Percentiles rank a stretch among this genome's conserved stretches.
These are phyloP conservation scores for Globisporangium abappressorium DNA, from an alignment of 352 stramenopile genomes.

Conservation along the genomic window DNA sequence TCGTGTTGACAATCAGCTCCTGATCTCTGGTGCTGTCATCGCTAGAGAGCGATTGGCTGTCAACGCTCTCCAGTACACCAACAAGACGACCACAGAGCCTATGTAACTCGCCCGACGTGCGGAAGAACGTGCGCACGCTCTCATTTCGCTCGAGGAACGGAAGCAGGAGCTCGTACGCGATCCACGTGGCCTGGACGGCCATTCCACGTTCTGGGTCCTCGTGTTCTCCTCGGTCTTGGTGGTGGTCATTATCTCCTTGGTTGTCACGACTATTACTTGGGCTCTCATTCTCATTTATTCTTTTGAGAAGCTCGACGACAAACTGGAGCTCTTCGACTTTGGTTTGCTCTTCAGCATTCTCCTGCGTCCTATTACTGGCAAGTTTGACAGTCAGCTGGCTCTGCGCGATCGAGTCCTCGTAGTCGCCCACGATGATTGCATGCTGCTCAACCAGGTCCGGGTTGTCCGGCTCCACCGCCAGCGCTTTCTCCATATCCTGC, in stretches of 20 bases:
- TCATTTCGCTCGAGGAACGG: conserved; percentile 52
- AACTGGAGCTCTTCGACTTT: conserved; percentile 47
- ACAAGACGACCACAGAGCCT: conserved; percentile 41
- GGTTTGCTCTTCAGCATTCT: neutral
- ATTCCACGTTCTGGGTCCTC: too few relatives aligned
- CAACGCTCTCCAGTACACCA: conserved; percentile 11
- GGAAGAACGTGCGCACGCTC: conserved; percentile 41
- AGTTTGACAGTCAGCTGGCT: conserved; percentile 25
- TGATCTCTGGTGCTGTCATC: neutral
- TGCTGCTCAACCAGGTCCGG: conserved; percentile 65
- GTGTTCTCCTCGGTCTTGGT: neutral
- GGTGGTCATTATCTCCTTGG: neutral
- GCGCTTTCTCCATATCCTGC: conserved; percentile 47
- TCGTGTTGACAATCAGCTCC: conserved; percentile 28
- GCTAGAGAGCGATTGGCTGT: neutral
- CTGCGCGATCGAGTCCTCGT: conserved; percentile 47
- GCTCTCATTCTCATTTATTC: conserved; percentile 34
- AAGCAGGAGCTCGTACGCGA: conserved; percentile 45
- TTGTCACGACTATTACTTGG: conserved; percentile 2
- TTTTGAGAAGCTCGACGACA: conserved; percentile 37
- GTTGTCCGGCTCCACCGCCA: conserved; percentile 47
- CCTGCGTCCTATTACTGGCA: neutral
- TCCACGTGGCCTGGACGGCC: conserved; percentile 19
- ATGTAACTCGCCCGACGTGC: conserved; percentile 52
- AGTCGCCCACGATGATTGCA: conserved; percentile 70